A percentile compares a stretch with the other conserved stretches of the same genome.
Evolutionary conservation across 257 asterid species (phyloP).

Genomic region (Nicotiana tabacum): DNA sequence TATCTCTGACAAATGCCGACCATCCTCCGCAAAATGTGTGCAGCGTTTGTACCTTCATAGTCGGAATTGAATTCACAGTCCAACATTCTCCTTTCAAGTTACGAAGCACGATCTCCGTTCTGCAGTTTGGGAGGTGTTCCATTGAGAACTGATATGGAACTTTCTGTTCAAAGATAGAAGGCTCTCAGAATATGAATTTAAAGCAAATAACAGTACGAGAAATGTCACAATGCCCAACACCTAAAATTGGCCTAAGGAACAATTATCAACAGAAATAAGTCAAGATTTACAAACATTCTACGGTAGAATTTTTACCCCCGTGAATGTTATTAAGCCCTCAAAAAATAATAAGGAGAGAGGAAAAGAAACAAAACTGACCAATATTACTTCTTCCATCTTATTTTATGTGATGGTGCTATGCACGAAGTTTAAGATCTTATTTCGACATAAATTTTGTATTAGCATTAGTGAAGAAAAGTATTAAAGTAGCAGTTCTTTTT

Average conservation of each 20-base stretch:
- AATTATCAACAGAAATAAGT: neutral
- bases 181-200: constrained; percentile 18
- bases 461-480: too few species aligned
- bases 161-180: constrained; percentile 44
- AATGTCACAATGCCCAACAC: neutral
- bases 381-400: too few species aligned
- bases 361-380: too few species aligned
- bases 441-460: too few species aligned
- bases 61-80: constrained; percentile 88
- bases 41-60: constrained; percentile 68
- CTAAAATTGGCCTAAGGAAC: neutral
- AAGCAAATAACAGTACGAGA: neutral
- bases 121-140: constrained; percentile 68
- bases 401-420: too few species aligned
- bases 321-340: too few species aligned
- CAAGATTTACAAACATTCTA: too few species aligned
- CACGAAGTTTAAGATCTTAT: too few species aligned
- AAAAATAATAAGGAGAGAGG: too few species aligned
- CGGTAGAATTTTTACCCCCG: too few species aligned
- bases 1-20: constrained; percentile 93
- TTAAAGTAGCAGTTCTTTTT: too few species aligned
- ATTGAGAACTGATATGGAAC: constrained; percentile 78
- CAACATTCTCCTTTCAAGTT: constrained; percentile 73
- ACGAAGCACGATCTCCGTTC: constrained; percentile 67
- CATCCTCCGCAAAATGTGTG: constrained; percentile 98